Conservation (phyloP, 1,139 yeast genomes). For the Blastobotrys petasosporus region DNA sequence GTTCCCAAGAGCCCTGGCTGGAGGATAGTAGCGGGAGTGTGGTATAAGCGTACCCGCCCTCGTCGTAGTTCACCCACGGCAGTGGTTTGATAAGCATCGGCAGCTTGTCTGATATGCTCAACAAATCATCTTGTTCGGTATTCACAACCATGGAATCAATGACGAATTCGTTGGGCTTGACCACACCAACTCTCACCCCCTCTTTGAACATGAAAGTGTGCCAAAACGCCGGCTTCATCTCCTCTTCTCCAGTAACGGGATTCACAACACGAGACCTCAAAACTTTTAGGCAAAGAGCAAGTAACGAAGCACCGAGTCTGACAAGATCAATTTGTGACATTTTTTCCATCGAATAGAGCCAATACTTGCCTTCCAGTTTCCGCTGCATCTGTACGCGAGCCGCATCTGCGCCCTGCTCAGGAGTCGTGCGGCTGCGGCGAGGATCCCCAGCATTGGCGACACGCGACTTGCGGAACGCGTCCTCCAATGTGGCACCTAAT, state of each 20-base stretch:
- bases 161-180: slow-evolving; percentile 62
- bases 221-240: slow-evolving; percentile 61
- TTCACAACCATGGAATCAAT: slow-evolving; percentile 42
- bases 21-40: slow-evolving; percentile 56
- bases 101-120: slow-evolving; percentile 63
- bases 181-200: slow-evolving; percentile 69
- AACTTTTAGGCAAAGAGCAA: not conserved
- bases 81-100: slow-evolving; percentile 88
- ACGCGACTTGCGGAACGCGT: slow-evolving; percentile 7
- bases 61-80: slow-evolving; percentile 66
- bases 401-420: not conserved
- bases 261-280: not conserved
- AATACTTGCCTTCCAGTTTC: not conserved
- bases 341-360: not conserved
- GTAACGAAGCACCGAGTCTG: not conserved
- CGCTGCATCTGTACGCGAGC: not conserved
- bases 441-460: not conserved
- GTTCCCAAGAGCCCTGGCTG: slow-evolving; percentile 63
- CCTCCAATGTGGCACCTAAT: slow-evolving; percentile 12
- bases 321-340: not conserved
- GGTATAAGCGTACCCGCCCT: slow-evolving; percentile 70
- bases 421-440: not conserved
- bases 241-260: slow-evolving; percentile 43
- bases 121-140: not conserved
- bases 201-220: slow-evolving; percentile 68